Evolutionary conservation across 164 flowering plant genomes (phyloP), one percentile per base, ranked within the genome.

Genomic region (Tetracentron sinense): DNA sequence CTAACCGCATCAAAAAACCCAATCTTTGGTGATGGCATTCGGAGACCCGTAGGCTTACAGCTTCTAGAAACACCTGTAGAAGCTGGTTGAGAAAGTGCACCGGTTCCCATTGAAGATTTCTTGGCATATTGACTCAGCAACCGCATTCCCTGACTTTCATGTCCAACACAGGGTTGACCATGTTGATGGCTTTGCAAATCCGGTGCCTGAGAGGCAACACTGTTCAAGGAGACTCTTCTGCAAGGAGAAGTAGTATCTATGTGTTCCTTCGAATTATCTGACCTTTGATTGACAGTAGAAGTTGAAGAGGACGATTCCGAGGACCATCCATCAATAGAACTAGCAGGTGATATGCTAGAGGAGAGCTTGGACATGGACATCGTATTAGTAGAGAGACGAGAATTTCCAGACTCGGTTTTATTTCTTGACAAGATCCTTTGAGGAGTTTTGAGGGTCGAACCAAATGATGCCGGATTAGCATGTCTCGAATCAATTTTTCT

Each of bases 1-100:
- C 92, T 82, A 8, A 86, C 95, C 87, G 86, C 94, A 74, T 94
- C 99, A 80, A 94, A 94, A 72, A 84, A 94, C 28, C 97, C 99
- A 68, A 86, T 83, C 72, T 92, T 92, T 14, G 96, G 94, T 28
- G 97, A 89, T 61, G 97, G 97, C 85, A 85, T 65, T 61, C 97
- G 79, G 31, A 95, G 85, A 38, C 97, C 96, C 2, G 99, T 74
- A 23, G 94, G 96, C 71, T 80, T 88, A 42, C 55, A 58, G 62
- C 50, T 66, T 55, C 56, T 67, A 31, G 68, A 30, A 53, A 38
- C 64, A 48, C 51, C 33, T 35, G 63, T 44, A 11, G 81, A 66
- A 66, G 72, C 63, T 51, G 77, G 75, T 54, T 51, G 67, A 62
- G 77, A 48, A 65, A 67, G 68, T 21, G 56, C 33, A 42, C 71